Base-by-base conservation (phyloP, 2,329 filamentous ascomycete genomes). In the Exophiala alcalophila region DNA sequence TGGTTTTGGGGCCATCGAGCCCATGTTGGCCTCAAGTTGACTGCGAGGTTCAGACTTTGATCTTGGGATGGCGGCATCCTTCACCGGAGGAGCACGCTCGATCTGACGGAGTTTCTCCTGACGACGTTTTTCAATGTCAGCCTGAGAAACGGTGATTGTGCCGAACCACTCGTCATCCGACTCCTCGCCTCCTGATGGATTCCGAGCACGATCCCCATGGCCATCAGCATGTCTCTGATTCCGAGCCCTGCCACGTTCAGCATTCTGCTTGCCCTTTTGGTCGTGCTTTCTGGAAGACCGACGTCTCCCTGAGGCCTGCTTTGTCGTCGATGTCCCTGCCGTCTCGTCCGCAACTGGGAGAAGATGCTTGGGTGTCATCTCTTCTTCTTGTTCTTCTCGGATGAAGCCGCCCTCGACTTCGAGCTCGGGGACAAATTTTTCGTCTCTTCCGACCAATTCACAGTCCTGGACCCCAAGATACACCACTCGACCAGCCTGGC, bases 391-490 rank as follows among this genome's bases (percentile, higher is more conserved):
- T n/a, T 31, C 40, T 9, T 48, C 44, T 7, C 36, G 33, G 14
- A 53, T 16, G 21, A 50, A 53, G 3, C 44, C 50, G 6, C 44
- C 47, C 23, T 43, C 30, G 33, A 28, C 33, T 23, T 48, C 40
- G 14, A 36, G 27, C 26, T 43, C 33, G 8, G 25, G 6, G 20
- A 30, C 20, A 5, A 12, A 12, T 10, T 25, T 24, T 15, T 40
- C n/a, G 10, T 45, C 32, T 27, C 30, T 27, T 18, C 19, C 45
- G 16, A 53, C 25, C 29, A 41, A 49, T 26, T 41, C 44, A 31
- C 56, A 59, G 15, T 53, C 49, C 11, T 51, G 46, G 10, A 61
- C 45, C 4, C 56, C 57, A 14, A 61, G 29, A 40, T 55, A 61
- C 7, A 57, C 37, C 16, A 60, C 49, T 14, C 48, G 25, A 9